These are phyloP conservation scores for Colletotrichum brevisporum DNA, from an alignment of 2,329 filamentous ascomycete genomes.

Conservation along the genomic window DNA sequence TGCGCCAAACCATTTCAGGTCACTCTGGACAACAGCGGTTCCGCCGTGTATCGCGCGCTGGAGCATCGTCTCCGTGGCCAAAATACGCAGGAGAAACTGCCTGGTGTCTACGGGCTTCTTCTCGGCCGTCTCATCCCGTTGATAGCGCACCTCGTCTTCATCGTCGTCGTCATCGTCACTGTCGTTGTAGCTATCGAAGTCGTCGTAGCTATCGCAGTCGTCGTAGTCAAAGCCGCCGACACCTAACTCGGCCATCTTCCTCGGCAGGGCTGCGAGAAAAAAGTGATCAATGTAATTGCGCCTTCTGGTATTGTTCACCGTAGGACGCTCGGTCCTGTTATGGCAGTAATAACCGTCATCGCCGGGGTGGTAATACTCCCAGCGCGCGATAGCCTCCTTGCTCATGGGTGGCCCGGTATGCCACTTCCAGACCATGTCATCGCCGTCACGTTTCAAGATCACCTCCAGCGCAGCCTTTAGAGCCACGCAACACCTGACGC, in stretches of 20 bases:
- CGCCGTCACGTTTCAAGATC: conserved; percentile 42
- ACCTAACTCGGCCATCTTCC: not conserved
- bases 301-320: not conserved
- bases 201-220: not conserved
- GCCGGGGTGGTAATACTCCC: conserved; percentile 57
- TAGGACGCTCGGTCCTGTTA: not conserved
- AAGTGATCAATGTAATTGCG: not conserved
- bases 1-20: conserved; percentile 61
- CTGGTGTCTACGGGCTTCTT: conserved; percentile 57
- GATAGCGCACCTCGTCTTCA: conserved; percentile 25
- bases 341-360: too few relatives aligned
- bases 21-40: conserved; percentile 60
- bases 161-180: conserved; percentile 33
- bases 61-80: conserved; percentile 62
- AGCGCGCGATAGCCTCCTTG: conserved; percentile 38
- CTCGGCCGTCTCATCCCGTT: not conserved
- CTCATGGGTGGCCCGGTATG: conserved; percentile 5
- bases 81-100: conserved; percentile 62
- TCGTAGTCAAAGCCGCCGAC: conserved; percentile 1
- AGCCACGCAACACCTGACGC: conserved; percentile 55
- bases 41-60: conserved; percentile 61
- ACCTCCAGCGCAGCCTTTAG: conserved; percentile 54
- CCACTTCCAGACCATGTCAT: conserved; percentile 49
- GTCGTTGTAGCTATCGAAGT: not conserved
- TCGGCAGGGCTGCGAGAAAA: conserved; percentile 6